Base-by-base conservation (phyloP, 352 stramenopile genomes). In the Phytophthora fragariae region DNA sequence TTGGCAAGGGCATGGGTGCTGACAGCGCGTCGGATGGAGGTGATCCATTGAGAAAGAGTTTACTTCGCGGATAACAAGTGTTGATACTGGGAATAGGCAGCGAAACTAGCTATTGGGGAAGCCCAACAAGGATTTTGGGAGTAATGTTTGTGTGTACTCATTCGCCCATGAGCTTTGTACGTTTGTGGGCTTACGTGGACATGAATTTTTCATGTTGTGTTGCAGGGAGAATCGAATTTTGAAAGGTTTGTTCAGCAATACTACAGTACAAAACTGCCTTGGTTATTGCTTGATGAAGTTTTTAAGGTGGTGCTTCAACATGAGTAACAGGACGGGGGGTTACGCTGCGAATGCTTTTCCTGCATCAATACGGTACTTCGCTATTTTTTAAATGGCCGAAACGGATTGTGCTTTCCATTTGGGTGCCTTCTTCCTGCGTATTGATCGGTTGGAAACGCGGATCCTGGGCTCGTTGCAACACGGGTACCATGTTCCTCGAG, bases 1-100 rank as follows among this genome's bases (percentile, higher is more conserved):
- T 84, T 58, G 77, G 80, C 55, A 88, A 89, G 41, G 74, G 44
- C 19, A 81, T 80, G 52, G 77, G 67, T 12, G 35, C 61, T 44
- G 61, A 74, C 44, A 72, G 15, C 21, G 15, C 65, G 53, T 68
- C 52, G 11, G 70, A 80, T 29, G 68, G 54, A 70, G 58, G 53
- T 31, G 75, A 80, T 58, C 61, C 77, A 19, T 57, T 93, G 35
- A 80, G 71, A 56, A 81, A 85, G 70, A 86, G 84, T 50, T 71
- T 94, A 19, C 75, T 94, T 53, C 75, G 64, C 11, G 67, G 68
- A 24, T 82, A 75, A 67, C 9, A n/a, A 46, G 12, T 46, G 39
- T 46, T 46, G 39, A 46, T 46, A 46, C 12, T 46, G 39, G 39
- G 5, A 46, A 9, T n/a, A 3, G 39, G 1, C n/a, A 46, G 39